Percentiles rank a stretch among this genome's conserved stretches.
Evolutionary conservation across 192 early-diverging fungal species (phyloP).

Genomic region (Chytriomyces sp.): DNA sequence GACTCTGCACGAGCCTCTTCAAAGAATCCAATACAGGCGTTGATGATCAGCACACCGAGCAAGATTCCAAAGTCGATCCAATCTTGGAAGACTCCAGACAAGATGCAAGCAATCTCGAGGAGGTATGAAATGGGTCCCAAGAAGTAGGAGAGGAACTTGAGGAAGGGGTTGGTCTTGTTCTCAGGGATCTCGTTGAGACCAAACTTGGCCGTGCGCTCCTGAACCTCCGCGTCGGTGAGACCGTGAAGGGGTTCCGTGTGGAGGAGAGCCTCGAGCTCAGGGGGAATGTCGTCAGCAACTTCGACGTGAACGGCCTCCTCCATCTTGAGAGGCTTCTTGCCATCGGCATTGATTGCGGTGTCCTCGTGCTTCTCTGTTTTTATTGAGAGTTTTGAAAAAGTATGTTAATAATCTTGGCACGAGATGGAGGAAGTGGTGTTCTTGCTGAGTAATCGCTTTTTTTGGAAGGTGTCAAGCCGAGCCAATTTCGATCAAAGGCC

Average conservation of each 20-base stretch:
- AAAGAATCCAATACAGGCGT: constrained; percentile 89
- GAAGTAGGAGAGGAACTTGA: constrained; percentile 87
- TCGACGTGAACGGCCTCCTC: constrained; percentile 41
- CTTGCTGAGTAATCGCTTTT: background rate
- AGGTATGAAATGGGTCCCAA: constrained; percentile 85
- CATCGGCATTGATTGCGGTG: background rate
- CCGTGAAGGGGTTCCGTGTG: constrained; percentile 77
- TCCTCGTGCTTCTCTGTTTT: background rate
- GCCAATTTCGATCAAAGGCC: background rate
- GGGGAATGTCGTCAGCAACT: constrained; percentile 36
- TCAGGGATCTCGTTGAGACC: constrained; percentile 78
- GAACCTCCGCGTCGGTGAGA: constrained; percentile 71
- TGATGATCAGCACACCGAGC: constrained; percentile 79
- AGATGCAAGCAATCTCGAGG: constrained; percentile 84
- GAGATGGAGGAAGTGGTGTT: background rate
- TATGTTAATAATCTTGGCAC: background rate
- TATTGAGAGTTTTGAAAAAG: background rate
- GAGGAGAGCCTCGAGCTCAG: constrained; percentile 47
- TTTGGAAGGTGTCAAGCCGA: background rate
- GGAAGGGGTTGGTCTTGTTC: constrained; percentile 76
- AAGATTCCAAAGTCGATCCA: constrained; percentile 88
- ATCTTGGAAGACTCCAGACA: constrained; percentile 76
- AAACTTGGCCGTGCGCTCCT: constrained; percentile 68
- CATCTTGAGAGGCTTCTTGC: constrained; percentile 1
- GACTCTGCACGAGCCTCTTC: constrained; percentile 92